A percentile compares a stretch with the other conserved stretches of the same genome.
These are phyloP conservation scores for Colletotrichum orchidophilum DNA, from an alignment of 2,329 filamentous ascomycete species.

Conservation along the genomic window DNA sequence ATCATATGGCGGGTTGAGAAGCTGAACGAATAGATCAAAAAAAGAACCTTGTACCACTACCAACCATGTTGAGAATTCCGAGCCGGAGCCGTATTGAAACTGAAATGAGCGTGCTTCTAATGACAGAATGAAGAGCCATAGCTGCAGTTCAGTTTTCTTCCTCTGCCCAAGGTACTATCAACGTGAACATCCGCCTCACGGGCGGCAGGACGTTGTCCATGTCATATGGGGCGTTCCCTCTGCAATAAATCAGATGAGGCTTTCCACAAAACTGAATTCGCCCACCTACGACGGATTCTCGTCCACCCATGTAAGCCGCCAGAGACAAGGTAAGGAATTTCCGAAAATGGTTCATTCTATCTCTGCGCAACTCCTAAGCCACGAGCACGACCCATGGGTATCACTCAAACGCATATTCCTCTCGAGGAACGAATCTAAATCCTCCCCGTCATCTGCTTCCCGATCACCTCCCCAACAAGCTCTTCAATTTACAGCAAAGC, in stretches of 20 bases:
- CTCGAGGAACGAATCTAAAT: background rate
- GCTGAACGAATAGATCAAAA: background rate
- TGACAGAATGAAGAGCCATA: background rate
- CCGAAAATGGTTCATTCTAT: background rate
- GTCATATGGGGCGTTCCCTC: too few relatives aligned
- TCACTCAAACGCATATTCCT: background rate
- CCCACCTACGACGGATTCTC: background rate
- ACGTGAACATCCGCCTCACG: too few relatives aligned
- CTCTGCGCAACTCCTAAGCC: background rate
- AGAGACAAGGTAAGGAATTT: background rate
- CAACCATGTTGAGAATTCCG: constrained; percentile 16
- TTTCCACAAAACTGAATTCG: background rate
- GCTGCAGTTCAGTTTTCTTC: background rate
- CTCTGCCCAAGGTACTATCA: too few relatives aligned
- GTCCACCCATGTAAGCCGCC: background rate
- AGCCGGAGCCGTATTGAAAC: background rate
- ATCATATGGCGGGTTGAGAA: background rate
- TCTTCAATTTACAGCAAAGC: constrained; percentile 8
- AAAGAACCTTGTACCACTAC: constrained; percentile 21
- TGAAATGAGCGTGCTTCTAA: background rate
- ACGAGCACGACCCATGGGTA: background rate
- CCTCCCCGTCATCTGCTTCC: background rate
- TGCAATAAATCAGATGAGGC: background rate
- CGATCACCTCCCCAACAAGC: constrained; percentile 11
- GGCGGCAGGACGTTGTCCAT: too few relatives aligned